Percentiles rank a stretch among this genome's conserved stretches.
Evolutionary conservation across 495 filamentous ascomycete species (phyloP).

Genomic region (Neurospora sp.): DNA sequence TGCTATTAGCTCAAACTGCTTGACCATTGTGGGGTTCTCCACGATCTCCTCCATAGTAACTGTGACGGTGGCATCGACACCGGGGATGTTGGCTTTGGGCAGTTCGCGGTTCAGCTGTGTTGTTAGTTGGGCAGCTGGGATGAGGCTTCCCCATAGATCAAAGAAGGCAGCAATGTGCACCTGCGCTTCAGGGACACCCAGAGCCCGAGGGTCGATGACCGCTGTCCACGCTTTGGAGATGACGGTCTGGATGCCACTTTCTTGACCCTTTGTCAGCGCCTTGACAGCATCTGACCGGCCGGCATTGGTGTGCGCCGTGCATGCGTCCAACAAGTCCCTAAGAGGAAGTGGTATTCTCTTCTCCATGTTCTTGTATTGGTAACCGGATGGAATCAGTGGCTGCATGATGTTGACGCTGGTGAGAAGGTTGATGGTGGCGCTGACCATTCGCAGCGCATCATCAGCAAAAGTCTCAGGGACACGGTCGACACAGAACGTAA

Average conservation of each 20-base stretch:
- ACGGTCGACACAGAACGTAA: slow-evolving; percentile 34
- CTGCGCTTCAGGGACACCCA: slow-evolving; percentile 31
- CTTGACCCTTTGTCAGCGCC: slow-evolving; percentile 16
- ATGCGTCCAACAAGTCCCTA: slow-evolving; percentile 4
- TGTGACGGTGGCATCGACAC: slow-evolving; percentile 7
- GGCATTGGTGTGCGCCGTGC: slow-evolving; percentile 10
- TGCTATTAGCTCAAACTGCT: slow-evolving; percentile 38
- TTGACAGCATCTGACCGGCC: slow-evolving; percentile 9
- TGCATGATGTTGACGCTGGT: slow-evolving; percentile 32
- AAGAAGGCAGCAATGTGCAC: slow-evolving; percentile 38
- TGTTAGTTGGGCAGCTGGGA: slow-evolving; percentile 36
- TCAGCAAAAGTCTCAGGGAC: slow-evolving; percentile 29
- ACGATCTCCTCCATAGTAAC: slow-evolving; percentile 38
- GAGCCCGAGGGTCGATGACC: slow-evolving; percentile 27
- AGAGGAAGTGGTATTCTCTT: slow-evolving; percentile 29
- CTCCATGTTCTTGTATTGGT: slow-evolving; percentile 23
- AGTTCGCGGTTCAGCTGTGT: slow-evolving; percentile 32
- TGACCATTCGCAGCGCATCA: slow-evolving; percentile 32
- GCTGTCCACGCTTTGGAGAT: slow-evolving; percentile 31
- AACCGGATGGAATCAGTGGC: slow-evolving; percentile 26
- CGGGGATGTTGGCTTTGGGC: slow-evolving; percentile 11
- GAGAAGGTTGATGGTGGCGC: slow-evolving; percentile 29
- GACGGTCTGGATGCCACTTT: slow-evolving; percentile 23
- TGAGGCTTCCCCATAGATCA: slow-evolving; percentile 38
- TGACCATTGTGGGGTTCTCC: slow-evolving; percentile 37